Base-by-base conservation (phyloP, 768 basidiomycete species). In the Termitomyces sp. region DNA sequence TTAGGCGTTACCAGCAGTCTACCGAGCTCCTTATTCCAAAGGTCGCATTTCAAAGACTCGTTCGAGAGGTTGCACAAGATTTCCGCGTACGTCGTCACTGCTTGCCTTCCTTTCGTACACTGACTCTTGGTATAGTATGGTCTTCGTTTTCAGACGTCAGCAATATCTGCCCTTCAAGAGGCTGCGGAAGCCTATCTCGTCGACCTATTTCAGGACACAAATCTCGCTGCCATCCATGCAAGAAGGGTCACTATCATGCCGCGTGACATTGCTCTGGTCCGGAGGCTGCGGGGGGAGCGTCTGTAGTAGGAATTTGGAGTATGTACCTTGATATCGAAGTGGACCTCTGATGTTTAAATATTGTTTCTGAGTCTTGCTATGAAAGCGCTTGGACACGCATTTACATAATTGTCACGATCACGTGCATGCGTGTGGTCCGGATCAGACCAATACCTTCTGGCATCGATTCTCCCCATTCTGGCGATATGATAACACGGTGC, bases 141-240 rank as follows among this genome's bases (percentile, higher is more conserved):
- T 51, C 57, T 66, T 7, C 62, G 64, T 0, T 66, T 65, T 54
- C 58, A 60, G 36, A 51, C 59, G 1, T 61, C 65, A 12, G 64
- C 65, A 16, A 18, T 66, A 42, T 51, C 54, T 41, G 65, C 65
- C 6, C 54, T 66, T 8, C 65, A 66, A 37, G 65, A 66, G 31
- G 65, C 65, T 12, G 58, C 64, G 5, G 65, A 66, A 39, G 65
- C 64, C 3, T 65, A 66, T 50, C 51, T 66, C 2, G 64, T 66
- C 20, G 36, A 44, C 13, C 29, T 66, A 18, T 66, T 66, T 45
- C 56, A 65, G 54, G 64, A 65, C 44, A 60, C 57, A 6, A 66
- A 66, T 36, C 54, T 65, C 9, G 60, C 65, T 15, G 64, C 64
- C 13, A 63, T 65, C 29, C 62, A 66, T 44, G 65, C 64, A 5